Evolutionary conservation across 2,329 filamentous ascomycete genomes (phyloP).

Genomic region (Trichophyton simii): DNA sequence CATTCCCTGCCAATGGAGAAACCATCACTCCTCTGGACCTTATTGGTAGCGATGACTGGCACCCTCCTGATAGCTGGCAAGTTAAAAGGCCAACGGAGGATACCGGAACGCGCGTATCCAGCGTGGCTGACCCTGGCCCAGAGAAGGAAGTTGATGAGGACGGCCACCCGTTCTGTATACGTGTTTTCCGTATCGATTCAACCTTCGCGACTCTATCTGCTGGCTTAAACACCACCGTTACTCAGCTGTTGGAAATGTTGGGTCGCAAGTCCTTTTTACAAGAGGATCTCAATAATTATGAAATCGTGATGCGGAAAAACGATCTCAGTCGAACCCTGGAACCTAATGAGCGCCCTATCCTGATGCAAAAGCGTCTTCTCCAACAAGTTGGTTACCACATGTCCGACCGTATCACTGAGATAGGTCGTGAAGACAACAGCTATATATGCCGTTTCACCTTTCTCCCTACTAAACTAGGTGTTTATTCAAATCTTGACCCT

Average conservation of each 20-base stretch:
- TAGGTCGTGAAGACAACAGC: conserved; percentile 92
- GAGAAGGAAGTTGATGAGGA: conserved; percentile 63
- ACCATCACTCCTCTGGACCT: conserved; percentile 18
- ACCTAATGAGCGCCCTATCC: conserved; percentile 64
- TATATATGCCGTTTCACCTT: conserved; percentile 96
- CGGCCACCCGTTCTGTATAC: conserved; percentile 71
- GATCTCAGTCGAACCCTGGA: conserved; percentile 73
- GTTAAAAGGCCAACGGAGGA: conserved; percentile 52
- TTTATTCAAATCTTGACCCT: conserved; percentile 56
- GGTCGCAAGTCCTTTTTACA: conserved; percentile 89
- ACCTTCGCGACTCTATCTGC: conserved; percentile 90
- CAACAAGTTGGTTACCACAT: conserved; percentile 87
- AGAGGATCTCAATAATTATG: conserved; percentile 83
- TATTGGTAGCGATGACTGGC: conserved; percentile 53
- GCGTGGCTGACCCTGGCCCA: conserved; percentile 29
- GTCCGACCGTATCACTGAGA: conserved; percentile 75
- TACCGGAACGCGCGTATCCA: conserved; percentile 34
- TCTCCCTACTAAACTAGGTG: conserved; percentile 74
- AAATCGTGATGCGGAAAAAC: conserved; percentile 89
- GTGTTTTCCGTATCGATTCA: conserved; percentile 84
- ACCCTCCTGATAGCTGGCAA: conserved; percentile 93
- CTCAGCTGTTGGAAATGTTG: conserved; percentile 77
- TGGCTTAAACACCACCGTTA: conserved; percentile 67
- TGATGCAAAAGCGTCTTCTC: conserved; percentile 82
- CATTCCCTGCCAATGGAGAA: conserved; percentile 16